Conservation (phyloP, 202 grass and related monocot genomes). For the Miscanthus sacchariflorus region DNA sequence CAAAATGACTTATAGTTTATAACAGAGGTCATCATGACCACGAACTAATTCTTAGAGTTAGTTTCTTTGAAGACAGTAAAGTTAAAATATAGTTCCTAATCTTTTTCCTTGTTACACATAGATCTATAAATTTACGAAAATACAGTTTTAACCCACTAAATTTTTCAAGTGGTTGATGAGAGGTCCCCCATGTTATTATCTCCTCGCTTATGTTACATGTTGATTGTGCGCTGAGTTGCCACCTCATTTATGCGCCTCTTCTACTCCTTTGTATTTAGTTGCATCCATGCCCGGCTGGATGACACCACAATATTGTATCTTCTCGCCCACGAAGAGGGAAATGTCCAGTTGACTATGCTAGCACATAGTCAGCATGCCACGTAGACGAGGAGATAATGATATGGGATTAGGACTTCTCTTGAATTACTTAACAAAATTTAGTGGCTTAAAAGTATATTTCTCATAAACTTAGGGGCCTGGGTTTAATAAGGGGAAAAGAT, state of each 20-base stretch:
- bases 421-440: neutral
- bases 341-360: neutral
- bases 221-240: no score
- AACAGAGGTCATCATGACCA: no score
- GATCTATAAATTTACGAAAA: no score
- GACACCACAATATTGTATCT: neutral
- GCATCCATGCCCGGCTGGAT: neutral
- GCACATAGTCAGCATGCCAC: neutral
- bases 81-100: no score
- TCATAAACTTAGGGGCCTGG: neutral
- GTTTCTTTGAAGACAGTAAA: no score
- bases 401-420: neutral
- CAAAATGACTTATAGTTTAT: no score
- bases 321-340: neutral
- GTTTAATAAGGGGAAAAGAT: neutral
- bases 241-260: neutral
- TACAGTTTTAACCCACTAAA: no score
- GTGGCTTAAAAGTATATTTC: neutral
- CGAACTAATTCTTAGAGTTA: no score
- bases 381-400: neutral
- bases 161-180: neutral
- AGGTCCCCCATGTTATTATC: neutral
- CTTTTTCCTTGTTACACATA: no score
- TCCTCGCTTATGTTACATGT: neutral
- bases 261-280: neutral